Evolutionary conservation across 2,329 filamentous ascomycete species (phyloP).

Genomic region (Colletotrichum paranaense): DNA sequence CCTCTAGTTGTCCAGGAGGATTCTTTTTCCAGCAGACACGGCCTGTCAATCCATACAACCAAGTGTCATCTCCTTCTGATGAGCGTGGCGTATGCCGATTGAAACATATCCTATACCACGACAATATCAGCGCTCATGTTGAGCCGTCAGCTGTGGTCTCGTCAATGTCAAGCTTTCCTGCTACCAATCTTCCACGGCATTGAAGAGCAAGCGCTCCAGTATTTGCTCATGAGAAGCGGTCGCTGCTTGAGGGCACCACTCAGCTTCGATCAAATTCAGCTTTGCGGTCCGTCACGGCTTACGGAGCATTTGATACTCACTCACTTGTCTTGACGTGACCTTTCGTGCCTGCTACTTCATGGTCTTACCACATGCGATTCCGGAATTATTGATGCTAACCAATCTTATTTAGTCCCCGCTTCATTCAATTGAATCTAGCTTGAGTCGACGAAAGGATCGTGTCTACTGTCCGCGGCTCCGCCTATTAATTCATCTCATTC

Average conservation of each 20-base stretch:
- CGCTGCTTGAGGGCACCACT: neutral
- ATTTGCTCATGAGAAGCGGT: neutral
- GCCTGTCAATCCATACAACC: neutral
- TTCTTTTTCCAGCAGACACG: neutral
- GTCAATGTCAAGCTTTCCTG: neutral
- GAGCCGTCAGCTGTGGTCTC: neutral
- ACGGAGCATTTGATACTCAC: neutral
- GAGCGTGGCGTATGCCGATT: neutral
- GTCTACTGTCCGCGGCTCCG: neutral
- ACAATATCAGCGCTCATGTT: neutral
- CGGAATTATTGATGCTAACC: neutral
- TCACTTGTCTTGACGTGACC: neutral
- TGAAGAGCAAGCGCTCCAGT: slow-evolving; percentile 17
- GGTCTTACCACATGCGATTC: neutral
- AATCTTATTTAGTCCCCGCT: neutral
- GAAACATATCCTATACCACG: neutral
- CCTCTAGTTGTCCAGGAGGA: neutral
- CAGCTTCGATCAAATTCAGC: neutral
- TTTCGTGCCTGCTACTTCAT: neutral
- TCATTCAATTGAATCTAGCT: neutral
- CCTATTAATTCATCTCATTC: neutral
- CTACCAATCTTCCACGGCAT: neutral
- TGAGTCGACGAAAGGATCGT: neutral
- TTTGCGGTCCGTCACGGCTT: neutral
- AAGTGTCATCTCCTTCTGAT: neutral